Conservation (phyloP, 495 filamentous ascomycete genomes). For the Penicillium pulvis region DNA sequence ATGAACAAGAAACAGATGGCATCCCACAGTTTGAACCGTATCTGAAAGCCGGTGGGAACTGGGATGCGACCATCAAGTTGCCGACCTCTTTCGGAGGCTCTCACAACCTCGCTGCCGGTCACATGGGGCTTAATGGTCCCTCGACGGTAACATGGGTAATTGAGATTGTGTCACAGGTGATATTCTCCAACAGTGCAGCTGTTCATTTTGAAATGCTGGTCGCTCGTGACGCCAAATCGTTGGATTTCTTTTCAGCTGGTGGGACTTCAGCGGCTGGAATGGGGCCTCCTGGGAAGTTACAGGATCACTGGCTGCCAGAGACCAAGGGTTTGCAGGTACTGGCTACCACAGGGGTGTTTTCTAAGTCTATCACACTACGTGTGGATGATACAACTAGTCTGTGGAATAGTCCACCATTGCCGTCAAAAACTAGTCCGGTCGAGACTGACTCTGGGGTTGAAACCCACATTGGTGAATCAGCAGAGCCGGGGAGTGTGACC, state of each 20-base stretch:
- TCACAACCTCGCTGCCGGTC: constrained; percentile 23
- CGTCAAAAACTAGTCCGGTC: constrained; percentile 54
- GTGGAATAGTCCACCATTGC: constrained; percentile 88
- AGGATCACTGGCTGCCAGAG: constrained; percentile 64
- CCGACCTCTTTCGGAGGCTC: constrained; percentile 56
- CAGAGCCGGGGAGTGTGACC: background rate
- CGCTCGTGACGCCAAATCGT: constrained; percentile 78
- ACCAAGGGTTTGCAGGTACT: constrained; percentile 46
- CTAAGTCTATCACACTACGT: constrained; percentile 69
- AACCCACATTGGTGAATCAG: background rate
- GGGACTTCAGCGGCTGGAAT: constrained; percentile 43
- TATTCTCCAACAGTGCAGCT: constrained; percentile 84
- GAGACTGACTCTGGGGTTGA: background rate
- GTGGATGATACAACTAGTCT: constrained; percentile 86
- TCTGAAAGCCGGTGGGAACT: constrained; percentile 88
- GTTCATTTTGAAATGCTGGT: constrained; percentile 91
- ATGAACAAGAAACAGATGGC: constrained; percentile 60
- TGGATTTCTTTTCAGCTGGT: constrained; percentile 63
- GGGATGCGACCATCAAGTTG: constrained; percentile 74
- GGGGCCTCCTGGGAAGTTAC: constrained; percentile 65
- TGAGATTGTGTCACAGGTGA: constrained; percentile 86
- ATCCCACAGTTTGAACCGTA: constrained; percentile 91
- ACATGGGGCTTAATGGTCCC: constrained; percentile 21
- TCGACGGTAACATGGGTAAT: constrained; percentile 82
- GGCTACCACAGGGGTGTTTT: constrained; percentile 75